Percentiles rank a stretch among this genome's conserved stretches.
phyloP scores from a whole-genome alignment of 257 asterid species.

The Solanum neorickii region DNA sequence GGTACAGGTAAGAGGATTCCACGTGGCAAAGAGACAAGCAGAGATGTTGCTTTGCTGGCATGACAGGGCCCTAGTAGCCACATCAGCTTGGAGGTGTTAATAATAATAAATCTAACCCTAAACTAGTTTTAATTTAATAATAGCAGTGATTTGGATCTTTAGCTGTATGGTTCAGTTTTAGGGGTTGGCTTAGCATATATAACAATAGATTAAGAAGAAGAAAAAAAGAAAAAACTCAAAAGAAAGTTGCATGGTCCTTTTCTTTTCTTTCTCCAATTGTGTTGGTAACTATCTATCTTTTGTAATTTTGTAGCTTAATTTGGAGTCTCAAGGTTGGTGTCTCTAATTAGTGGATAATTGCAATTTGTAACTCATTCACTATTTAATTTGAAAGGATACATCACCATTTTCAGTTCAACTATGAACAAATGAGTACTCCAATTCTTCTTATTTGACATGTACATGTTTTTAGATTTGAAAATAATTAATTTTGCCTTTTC shows the following conservation, averaged over 20 bases:
- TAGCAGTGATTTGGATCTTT: not conserved
- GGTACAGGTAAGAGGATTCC: constrained; percentile 75
- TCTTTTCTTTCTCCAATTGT: not conserved
- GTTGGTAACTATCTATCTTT: not conserved
- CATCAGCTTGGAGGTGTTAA: constrained; percentile 83
- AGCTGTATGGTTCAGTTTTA: constrained; percentile 4
- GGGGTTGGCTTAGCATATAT: not conserved
- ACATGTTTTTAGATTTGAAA: not conserved
- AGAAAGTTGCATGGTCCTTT: not conserved
- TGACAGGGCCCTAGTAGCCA: constrained; percentile 73
- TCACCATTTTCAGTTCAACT: not conserved
- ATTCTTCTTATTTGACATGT: not conserved
- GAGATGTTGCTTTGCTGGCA: constrained; percentile 99
- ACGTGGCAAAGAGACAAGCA: constrained; percentile 66
- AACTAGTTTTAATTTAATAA: not conserved
- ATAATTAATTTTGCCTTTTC: not conserved
- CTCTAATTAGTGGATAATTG: not conserved
- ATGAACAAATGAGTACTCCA: not conserved
- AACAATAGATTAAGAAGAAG: not conserved
- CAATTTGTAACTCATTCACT: not conserved
- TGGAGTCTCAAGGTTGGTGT: not conserved
- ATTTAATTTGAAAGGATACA: not conserved
- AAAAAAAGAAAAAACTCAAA: not conserved
- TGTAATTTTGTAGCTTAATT: not conserved
- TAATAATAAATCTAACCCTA: not conserved